Base-by-base conservation (phyloP, 805 yeast genomes). In the Babjeviella inositovora region DNA sequence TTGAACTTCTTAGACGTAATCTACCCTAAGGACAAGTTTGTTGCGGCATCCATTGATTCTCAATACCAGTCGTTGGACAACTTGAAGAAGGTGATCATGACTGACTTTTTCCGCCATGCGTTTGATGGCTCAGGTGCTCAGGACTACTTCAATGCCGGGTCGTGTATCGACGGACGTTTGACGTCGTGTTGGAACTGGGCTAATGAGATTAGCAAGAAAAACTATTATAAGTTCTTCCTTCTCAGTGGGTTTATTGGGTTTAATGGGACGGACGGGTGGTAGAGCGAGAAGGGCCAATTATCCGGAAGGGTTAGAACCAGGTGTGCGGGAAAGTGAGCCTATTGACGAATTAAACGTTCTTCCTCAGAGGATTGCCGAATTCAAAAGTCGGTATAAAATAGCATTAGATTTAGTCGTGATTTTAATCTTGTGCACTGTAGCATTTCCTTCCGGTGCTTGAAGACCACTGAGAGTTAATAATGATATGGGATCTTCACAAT, bases 131-230 rank as follows among this genome's bases (percentile, higher is more conserved):
- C 81, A 7, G 92, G 92, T 22, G 84, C 85, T 7, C 82, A 76
- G 38, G 77, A 77, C 43, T 77, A 73, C 43, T 76, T 71, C 41
- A 76, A 75, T 57, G 80, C 84, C 15, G 92, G 92, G 2, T 69
- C 80, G 3, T 77, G 92, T 47, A 77, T 77, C 23, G 92, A 77
- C 42, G 92, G 90, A 11, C 62, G 85, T 25, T 50, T 77, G 22
- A 77, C 90, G 0, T 66, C 77, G 25, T 80, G 84, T 3, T 79
- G 87, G 81, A 79, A 76, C 37, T 79, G 80, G 60, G 76, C 84
- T 26, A 77, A 76, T 39, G 61, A 62, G 31, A 67, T 77, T 19
- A 49, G 70, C 13, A 71, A 74, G 38, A 75, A 74, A 35, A 57
- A 61, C n/a, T 77, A 73, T 41, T 63, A 57, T 34, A 63, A 61